Evolutionary conservation across 768 basidiomycete species (phyloP).

Genomic region (Glaciozyma martinii): DNA sequence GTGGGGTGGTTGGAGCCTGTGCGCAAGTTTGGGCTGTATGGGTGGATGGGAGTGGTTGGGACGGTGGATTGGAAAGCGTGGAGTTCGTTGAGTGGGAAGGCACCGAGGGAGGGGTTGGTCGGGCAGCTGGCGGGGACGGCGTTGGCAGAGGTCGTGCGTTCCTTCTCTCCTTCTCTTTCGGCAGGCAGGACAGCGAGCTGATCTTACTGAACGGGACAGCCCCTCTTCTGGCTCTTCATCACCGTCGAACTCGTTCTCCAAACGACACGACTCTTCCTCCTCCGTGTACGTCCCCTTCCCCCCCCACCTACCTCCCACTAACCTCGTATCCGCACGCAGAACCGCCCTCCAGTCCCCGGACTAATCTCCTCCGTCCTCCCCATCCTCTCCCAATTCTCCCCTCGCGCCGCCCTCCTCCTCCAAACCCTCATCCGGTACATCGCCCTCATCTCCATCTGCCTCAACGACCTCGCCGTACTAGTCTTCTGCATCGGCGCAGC

Average conservation of each 20-base stretch:
- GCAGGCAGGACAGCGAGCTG: not conserved
- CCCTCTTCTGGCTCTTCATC: conserved; percentile 34
- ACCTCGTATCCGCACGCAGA: conserved; percentile 10
- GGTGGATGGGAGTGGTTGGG: conserved; percentile 12
- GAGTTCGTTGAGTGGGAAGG: conserved; percentile 17
- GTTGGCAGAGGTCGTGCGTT: conserved; percentile 28
- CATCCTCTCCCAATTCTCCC: conserved; percentile 32
- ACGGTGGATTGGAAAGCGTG: conserved; percentile 33
- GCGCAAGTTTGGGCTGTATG: conserved; percentile 16
- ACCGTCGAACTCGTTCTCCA: conserved; percentile 35
- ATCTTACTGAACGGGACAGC: conserved; percentile 5
- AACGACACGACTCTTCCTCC: conserved; percentile 31
- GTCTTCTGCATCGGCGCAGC: conserved; percentile 30
- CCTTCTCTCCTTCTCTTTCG: not conserved
- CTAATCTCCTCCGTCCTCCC: conserved; percentile 31
- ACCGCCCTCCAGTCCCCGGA: conserved; percentile 26
- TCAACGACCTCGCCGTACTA: conserved; percentile 35
- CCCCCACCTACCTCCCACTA: not conserved
- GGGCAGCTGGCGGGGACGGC: conserved; percentile 11
- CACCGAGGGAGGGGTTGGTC: conserved; percentile 3
- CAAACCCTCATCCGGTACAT: conserved; percentile 30
- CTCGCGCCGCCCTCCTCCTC: conserved; percentile 26
- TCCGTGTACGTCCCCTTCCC: conserved; percentile 21
- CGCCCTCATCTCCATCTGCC: conserved; percentile 28
- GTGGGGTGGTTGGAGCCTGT: conserved; percentile 29